Base-by-base conservation (phyloP, 257 asterid species). In the Cruciata laevipes region DNA sequence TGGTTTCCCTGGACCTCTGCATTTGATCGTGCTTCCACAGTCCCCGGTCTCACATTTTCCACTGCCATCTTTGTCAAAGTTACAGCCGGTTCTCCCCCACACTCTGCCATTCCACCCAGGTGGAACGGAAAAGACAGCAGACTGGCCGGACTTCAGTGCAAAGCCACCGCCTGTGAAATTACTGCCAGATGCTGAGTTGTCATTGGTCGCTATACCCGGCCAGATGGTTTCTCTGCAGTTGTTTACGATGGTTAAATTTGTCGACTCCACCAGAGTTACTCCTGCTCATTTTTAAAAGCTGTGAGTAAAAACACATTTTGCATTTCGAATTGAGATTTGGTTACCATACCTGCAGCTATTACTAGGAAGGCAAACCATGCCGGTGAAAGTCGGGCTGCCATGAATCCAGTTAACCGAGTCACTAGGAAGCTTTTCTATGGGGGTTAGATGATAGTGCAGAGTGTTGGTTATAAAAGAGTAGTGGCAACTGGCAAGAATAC, bases 1-100 rank as follows among this genome's bases (percentile, higher is more conserved):
- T 25, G 88, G 94, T 30, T 67, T 33, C 37, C 89, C 93, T 0
- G 87, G 83, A 12, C 76, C 79, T 0, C 59, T 30, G 71, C 88
- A 86, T 61, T 80, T 83, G 7, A 82, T 47, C 33, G 67, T 27
- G 42, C 74, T 61, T 9, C 94, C 88, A 7, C 94, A 86, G 65
- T 65, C 72, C 13, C 94, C 88, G 1, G 93, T 86, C 63, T 82
- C 83, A 69, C 90, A 86, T 0, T 83, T 69, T 17, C 88, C 84
- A 3, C 65, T 86, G n/a, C 83, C 82, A 25, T 74, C 78, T 16
- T 56, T 71, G 75, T 84, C 84, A 51, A 86, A 86, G 38, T 79
- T 37, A 63, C 94, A 86, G 13, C 84, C 82, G 1, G 90, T 86
- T 49, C 94, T 75, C 21, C 87, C 90, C 94, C 94, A 86, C 66